These are phyloP conservation scores for Pseudonectria foliicola DNA, from an alignment of 2,329 filamentous ascomycete genomes.

Conservation along the genomic window DNA sequence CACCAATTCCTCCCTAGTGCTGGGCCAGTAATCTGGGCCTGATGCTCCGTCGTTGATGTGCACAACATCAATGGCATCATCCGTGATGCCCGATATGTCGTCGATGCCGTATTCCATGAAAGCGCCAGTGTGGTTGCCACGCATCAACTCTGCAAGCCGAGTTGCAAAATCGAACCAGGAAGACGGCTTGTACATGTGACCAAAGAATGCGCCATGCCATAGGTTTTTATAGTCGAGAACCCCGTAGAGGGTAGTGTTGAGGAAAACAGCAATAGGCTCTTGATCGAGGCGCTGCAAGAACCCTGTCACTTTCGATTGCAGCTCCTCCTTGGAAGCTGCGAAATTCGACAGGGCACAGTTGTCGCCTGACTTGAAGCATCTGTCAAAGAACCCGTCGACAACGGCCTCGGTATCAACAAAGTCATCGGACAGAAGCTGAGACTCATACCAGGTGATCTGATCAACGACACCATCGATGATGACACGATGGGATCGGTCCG, in stretches of 20 bases:
- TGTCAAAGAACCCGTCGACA: constrained; percentile 26
- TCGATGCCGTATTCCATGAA: constrained; percentile 27
- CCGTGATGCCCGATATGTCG: constrained; percentile 6
- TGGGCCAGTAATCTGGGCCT: constrained; percentile 23
- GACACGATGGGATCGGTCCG: constrained; percentile 25
- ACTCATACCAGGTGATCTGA: constrained; percentile 27
- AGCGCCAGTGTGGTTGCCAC: constrained; percentile 33
- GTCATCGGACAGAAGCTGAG: constrained; percentile 17
- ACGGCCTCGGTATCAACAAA: constrained; percentile 24
- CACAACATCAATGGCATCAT: constrained; percentile 22
- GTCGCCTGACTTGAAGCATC: constrained; percentile 35
- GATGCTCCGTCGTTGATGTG: constrained; percentile 21
- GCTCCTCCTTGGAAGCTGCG: constrained; percentile 27
- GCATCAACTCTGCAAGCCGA: constrained; percentile 26
- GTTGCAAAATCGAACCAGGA: constrained; percentile 30
- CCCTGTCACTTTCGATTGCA: constrained; percentile 25
- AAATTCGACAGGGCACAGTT: constrained; percentile 35
- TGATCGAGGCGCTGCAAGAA: constrained; percentile 27
- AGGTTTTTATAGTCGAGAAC: constrained; percentile 30
- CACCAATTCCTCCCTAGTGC: constrained; percentile 25
- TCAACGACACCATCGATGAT: constrained; percentile 31
- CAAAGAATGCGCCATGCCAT: constrained; percentile 31
- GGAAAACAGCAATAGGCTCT: constrained; percentile 34
- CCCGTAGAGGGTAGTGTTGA: constrained; percentile 34
- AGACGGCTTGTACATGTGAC: constrained; percentile 30